Evolutionary conservation across 331 rosid species (phyloP).

Genomic region (Malus hybrid): DNA sequence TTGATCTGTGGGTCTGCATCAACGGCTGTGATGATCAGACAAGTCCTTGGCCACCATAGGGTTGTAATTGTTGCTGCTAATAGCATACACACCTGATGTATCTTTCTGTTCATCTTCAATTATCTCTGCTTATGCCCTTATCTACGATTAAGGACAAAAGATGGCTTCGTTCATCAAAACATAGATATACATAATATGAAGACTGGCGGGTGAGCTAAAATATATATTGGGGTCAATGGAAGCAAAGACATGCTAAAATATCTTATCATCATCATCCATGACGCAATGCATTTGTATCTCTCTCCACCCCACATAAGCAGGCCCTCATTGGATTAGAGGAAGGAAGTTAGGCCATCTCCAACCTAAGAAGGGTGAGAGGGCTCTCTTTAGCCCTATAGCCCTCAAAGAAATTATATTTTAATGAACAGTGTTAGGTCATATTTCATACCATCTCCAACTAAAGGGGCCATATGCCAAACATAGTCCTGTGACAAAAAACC

Average conservation of each 20-base stretch:
- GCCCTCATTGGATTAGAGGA: too few relatives aligned
- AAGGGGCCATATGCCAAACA: too few relatives aligned
- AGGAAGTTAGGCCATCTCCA: too few relatives aligned
- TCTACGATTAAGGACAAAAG: not conserved
- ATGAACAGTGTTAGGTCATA: too few relatives aligned
- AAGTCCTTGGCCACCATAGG: constrained; percentile 3
- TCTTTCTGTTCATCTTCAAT: not conserved
- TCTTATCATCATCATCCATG: not conserved
- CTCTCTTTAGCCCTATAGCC: too few relatives aligned
- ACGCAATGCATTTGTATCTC: not conserved
- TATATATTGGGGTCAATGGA: not conserved
- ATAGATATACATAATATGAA: not conserved
- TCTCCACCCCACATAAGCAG: too few relatives aligned
- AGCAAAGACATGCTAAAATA: not conserved
- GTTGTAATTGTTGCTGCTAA: not conserved
- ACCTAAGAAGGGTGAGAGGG: too few relatives aligned
- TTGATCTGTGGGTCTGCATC: constrained; percentile 36
- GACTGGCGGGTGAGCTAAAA: not conserved
- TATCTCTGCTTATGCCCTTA: not conserved
- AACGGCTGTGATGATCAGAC: not conserved
- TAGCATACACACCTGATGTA: not conserved
- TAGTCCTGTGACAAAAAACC: too few relatives aligned
- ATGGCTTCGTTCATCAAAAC: not conserved
- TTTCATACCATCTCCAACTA: too few relatives aligned
- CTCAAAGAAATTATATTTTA: too few relatives aligned